Percentiles rank a stretch among this genome's conserved stretches.
These are phyloP conservation scores for Botrytis deweyae DNA, from an alignment of 2,329 filamentous ascomycete genomes.

Conservation along the genomic window DNA sequence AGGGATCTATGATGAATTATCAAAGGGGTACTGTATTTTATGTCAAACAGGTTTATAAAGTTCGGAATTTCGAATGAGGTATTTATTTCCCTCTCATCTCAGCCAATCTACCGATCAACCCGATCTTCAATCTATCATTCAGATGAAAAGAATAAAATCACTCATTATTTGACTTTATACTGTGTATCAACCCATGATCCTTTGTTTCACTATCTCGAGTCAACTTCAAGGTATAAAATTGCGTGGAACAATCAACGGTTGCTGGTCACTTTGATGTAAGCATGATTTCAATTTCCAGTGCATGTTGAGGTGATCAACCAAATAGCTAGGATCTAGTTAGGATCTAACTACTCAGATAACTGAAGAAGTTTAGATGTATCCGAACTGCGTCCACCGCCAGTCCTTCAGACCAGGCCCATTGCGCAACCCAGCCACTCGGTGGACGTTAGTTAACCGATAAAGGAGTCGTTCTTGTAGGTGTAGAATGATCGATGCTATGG, in stretches of 20 bases:
- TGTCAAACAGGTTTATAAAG: background rate
- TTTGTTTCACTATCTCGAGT: background rate
- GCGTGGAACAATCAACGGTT: background rate
- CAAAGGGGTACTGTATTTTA: background rate
- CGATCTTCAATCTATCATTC: background rate
- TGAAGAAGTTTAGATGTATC: background rate
- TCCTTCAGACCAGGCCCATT: background rate
- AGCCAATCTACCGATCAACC: too few relatives aligned
- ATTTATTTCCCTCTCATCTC: background rate
- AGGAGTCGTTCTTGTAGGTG: too few relatives aligned
- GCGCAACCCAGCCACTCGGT: background rate
- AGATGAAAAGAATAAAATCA: background rate
- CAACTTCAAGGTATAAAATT: background rate
- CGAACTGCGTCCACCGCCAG: background rate
- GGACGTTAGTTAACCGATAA: too few relatives aligned
- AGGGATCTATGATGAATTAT: background rate
- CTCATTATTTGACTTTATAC: too few relatives aligned
- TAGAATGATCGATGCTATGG: too few relatives aligned
- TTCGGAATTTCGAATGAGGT: background rate
- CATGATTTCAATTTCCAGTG: background rate
- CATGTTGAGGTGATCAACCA: background rate
- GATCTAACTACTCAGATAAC: background rate
- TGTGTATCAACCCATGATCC: background rate
- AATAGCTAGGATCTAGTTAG: background rate
- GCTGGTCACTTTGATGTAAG: background rate